Base-by-base conservation (phyloP, 2,329 filamentous ascomycete genomes). In the Verticillium zaregamsianum region DNA sequence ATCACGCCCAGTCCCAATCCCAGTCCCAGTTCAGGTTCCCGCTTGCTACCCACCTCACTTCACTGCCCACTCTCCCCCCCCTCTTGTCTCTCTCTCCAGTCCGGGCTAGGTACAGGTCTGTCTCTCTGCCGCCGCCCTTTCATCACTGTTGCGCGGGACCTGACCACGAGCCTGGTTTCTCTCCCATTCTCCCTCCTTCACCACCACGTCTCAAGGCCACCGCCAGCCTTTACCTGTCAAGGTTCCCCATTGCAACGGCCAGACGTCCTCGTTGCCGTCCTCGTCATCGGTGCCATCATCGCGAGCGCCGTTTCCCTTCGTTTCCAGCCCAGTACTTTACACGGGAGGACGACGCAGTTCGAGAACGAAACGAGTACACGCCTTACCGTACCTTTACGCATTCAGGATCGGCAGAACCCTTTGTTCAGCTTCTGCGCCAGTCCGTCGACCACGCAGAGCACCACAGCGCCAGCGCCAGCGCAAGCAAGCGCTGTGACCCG, bases 21-120 rank as follows among this genome's bases (percentile, higher is more conserved):
- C 55, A 23, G 12, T 32, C 49, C 58, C 61, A 58, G 49, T 28
- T 56, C 28, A 17, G n/a, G 39, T 61, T 25, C 20, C 57, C 40
- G 17, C 58, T 59, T 57, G 59, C 61, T 62, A 40, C 57, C 49
- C 39, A 54, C 33, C 56, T 28, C 20, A 14, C 58, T 31, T 37
- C 33, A 57, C 62, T 56, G 59, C 63, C 61, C 63, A 57, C 63
- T 64, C 63, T 59, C 63, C 61, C 63, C 63, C 59, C 63, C 63
- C 61, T 64, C 63, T 61, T 63, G 56, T 61, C 63, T 63, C 63
- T 49, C 60, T 25, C 45, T 25, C 45, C 39, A 45, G 45, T 23
- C 20, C 23, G 45, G 45, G 45, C 45, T 49, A 20, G 23, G 20
- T 49, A n/a, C 45, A 25, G 39, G 58, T 61, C 61, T 59, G 57